Conservation (phyloP, 2,329 filamentous ascomycete species). For the Pyrenochaeta sp. region DNA sequence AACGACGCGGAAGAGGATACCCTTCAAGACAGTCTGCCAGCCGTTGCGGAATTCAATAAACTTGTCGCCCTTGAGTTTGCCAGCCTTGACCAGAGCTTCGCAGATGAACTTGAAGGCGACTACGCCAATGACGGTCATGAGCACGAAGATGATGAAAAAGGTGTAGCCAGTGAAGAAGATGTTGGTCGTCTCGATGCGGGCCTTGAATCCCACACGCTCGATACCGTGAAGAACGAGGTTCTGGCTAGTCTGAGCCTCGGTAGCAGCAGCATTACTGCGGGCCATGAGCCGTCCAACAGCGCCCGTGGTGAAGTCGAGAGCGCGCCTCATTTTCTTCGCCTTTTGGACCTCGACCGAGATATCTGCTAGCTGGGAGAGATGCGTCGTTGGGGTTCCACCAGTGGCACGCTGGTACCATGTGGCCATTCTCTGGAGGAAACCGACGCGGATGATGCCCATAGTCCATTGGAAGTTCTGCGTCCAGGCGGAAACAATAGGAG, state of each 20-base stretch:
- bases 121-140: conserved; percentile 76
- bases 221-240: conserved; percentile 76
- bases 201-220: conserved; percentile 85
- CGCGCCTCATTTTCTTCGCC: conserved; percentile 64
- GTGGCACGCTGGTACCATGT: conserved; percentile 97
- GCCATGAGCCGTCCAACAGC: conserved; percentile 44
- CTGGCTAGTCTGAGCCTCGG: conserved; percentile 40
- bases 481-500: conserved; percentile 90
- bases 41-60: conserved; percentile 94
- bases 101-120: conserved; percentile 81
- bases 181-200: conserved; percentile 87
- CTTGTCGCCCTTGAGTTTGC: conserved; percentile 82
- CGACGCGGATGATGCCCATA: conserved; percentile 90
- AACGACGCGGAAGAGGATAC: conserved; percentile 88
- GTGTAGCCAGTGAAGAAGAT: conserved; percentile 90
- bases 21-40: conserved; percentile 91
- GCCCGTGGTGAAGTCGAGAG: conserved; percentile 30
- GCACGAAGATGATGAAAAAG: conserved; percentile 87
- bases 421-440: conserved; percentile 87
- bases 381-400: conserved; percentile 81
- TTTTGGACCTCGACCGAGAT: conserved; percentile 89
- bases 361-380: conserved; percentile 76
- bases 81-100: conserved; percentile 76
- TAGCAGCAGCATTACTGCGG: conserved; percentile 58
- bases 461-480: conserved; percentile 99